phyloP scores from a whole-genome alignment of 371 early-diverging fungal genomes.

The Zychaea mexicana region DNA sequence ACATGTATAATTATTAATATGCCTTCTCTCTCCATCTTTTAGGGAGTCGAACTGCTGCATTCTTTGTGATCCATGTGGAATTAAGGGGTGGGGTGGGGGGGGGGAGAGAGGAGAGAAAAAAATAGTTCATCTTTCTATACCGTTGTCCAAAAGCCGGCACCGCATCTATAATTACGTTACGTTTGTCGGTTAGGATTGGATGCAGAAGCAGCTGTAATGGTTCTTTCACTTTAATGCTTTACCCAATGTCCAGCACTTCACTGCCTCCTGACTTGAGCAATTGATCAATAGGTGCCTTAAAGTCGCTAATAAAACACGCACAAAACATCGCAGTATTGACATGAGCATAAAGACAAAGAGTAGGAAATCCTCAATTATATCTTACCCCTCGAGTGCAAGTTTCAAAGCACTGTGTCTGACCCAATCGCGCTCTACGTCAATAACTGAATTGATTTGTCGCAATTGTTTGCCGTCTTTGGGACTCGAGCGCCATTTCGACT shows the following conservation, averaged over 20 bases:
- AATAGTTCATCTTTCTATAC: constrained; percentile 17
- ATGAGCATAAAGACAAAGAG: background rate
- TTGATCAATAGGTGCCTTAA: constrained; percentile 40
- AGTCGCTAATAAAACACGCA: constrained; percentile 27
- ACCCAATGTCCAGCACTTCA: constrained; percentile 50
- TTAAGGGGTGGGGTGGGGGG: no score
- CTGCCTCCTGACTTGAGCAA: constrained; percentile 40
- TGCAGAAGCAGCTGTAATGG: no score
- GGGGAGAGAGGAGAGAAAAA: no score
- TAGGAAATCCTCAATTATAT: background rate
- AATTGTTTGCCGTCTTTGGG: constrained; percentile 13
- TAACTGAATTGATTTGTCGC: constrained; percentile 13
- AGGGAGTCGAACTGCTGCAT: background rate
- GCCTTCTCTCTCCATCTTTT: constrained; percentile 2
- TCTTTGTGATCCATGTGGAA: background rate
- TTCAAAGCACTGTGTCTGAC: constrained; percentile 43
- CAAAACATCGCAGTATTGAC: no score
- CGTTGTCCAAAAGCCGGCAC: constrained; percentile 46
- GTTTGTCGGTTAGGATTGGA: no score
- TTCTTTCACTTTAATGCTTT: no score
- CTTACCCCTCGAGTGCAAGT: constrained; percentile 44
- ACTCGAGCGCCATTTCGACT: constrained; percentile 23
- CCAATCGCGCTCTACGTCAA: constrained; percentile 46
- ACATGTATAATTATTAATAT: background rate
- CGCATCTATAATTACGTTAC: constrained; percentile 22